Conservation (phyloP, 805 yeast species). For the Candida ovalis region DNA sequence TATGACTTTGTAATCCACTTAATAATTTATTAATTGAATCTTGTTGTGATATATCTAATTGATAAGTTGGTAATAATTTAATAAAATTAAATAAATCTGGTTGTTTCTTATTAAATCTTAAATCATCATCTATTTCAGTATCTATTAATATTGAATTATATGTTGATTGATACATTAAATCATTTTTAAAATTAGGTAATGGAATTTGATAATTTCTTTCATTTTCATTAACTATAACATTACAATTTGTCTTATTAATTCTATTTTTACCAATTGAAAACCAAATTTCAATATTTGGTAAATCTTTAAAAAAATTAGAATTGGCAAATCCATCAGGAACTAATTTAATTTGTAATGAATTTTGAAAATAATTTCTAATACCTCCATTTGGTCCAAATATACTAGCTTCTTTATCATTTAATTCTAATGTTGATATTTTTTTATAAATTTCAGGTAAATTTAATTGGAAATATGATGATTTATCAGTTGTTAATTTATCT, state of each 20-base stretch:
- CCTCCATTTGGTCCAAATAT: constrained; percentile 31
- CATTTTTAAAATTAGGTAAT: constrained; percentile 24
- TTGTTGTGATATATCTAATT: constrained; percentile 19
- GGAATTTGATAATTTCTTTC: constrained; percentile 26
- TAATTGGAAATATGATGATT: constrained; percentile 22
- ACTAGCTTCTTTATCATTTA: constrained; percentile 21
- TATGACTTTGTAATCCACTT: constrained; percentile 13
- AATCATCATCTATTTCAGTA: constrained; percentile 12
- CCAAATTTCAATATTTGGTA: constrained; percentile 32
- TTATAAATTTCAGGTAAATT: constrained; percentile 24
- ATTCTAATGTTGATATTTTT: constrained; percentile 18
- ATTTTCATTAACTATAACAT: constrained; percentile 24
- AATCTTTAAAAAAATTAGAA: constrained; percentile 18
- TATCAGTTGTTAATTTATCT: neutral
- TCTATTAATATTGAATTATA: constrained; percentile 25
- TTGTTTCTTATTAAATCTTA: constrained; percentile 15
- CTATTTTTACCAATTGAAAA: constrained; percentile 22
- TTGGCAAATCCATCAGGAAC: constrained; percentile 30
- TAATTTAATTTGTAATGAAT: constrained; percentile 28
- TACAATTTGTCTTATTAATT: constrained; percentile 19
- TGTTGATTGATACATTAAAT: constrained; percentile 29
- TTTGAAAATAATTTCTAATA: constrained; percentile 25
- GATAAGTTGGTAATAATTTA: constrained; percentile 17
- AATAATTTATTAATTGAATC: constrained; percentile 14
- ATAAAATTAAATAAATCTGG: constrained; percentile 19